Evolutionary conservation across 305 asterid genomes (phyloP).

Genomic region (Caryopteris hybrid): DNA sequence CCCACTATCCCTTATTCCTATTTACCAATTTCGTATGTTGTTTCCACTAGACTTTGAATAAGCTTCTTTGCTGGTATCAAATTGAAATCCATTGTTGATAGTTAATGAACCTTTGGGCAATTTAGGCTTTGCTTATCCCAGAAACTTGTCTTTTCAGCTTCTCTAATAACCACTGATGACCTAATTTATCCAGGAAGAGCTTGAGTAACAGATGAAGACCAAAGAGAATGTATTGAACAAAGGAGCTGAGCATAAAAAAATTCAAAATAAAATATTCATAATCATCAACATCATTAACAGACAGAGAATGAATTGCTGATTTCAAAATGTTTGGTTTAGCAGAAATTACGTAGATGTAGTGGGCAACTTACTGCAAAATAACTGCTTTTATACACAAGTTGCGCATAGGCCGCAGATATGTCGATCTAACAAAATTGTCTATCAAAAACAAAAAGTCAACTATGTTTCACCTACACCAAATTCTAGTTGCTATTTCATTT

Average conservation of each 20-base stretch:
- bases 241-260: constrained; percentile 50
- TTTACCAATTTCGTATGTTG: constrained; percentile 89
- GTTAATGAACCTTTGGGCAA: constrained; percentile 48
- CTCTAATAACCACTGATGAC: constrained; percentile 84
- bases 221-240: constrained; percentile 85
- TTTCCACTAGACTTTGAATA: constrained; percentile 62
- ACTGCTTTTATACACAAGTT: no score
- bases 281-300: constrained; percentile 6
- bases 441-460: no score
- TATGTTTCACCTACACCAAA: no score
- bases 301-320: constrained; percentile 14
- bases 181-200: constrained; percentile 75
- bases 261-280: constrained; percentile 12
- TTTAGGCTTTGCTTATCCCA: constrained; percentile 73
- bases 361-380: no score
- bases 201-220: constrained; percentile 82
- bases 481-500: no score
- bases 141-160: constrained; percentile 67
- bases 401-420: no score
- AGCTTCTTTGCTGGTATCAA: constrained; percentile 54
- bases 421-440: no score
- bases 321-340: not conserved
- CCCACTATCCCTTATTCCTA: constrained; percentile 98
- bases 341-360: no score
- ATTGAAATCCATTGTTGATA: constrained; percentile 62